These are phyloP conservation scores for Dioscorea cayenensis DNA, from an alignment of 116 monocot genomes.

Conservation along the genomic window DNA sequence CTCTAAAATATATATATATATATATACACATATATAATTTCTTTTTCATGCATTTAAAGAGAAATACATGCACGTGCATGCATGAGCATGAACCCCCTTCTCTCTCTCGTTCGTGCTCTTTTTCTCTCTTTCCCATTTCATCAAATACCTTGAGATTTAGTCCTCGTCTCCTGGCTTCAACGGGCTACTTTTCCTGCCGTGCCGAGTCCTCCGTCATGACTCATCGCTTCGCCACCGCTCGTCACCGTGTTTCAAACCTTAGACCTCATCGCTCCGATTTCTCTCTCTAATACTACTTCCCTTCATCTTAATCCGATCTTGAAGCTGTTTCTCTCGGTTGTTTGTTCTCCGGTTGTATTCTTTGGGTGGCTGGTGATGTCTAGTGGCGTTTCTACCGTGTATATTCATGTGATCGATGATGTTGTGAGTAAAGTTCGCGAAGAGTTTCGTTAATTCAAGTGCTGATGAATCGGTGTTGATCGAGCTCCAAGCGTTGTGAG, in stretches of 20 bases:
- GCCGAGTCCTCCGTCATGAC: too few species aligned
- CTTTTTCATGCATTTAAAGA: too few species aligned
- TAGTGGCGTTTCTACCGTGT: constrained; percentile 43
- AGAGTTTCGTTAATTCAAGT: constrained; percentile 44
- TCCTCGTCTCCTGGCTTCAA: too few species aligned
- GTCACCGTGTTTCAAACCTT: neutral
- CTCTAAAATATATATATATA: too few species aligned
- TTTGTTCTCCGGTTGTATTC: neutral
- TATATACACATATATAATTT: too few species aligned
- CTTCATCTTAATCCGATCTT: neutral
- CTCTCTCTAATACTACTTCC: neutral
- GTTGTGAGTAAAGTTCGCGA: constrained; percentile 53
- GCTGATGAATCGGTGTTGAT: constrained; percentile 48
- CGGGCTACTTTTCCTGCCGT: too few species aligned
- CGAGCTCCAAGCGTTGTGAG: constrained; percentile 85
- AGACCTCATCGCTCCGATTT: neutral
- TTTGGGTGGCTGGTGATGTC: constrained; percentile 18
- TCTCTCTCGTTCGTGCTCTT: too few species aligned
- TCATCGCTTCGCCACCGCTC: too few species aligned
- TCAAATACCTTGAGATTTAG: too few species aligned
- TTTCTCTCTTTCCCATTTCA: too few species aligned
- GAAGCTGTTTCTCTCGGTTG: neutral
- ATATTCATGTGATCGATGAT: constrained; percentile 43
- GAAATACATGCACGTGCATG: too few species aligned
- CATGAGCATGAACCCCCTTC: too few species aligned